A percentile compares a stretch with the other conserved stretches of the same genome.
Conservation (phyloP, 805 yeast species). For the Yarrowia sp. region DNA sequence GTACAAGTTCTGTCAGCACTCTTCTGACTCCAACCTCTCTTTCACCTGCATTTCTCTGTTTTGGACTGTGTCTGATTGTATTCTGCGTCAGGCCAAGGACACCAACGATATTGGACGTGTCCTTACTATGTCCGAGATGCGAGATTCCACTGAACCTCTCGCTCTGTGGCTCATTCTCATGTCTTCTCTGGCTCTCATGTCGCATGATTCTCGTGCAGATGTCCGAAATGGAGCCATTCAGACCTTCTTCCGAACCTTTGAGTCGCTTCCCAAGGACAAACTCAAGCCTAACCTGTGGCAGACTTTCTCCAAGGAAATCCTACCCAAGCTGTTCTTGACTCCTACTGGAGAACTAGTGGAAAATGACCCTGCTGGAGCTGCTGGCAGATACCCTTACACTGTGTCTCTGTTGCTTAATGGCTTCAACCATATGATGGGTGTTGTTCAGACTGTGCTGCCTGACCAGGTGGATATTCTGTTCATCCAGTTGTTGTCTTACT, state of each 20-base stretch:
- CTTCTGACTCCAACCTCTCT: conserved; percentile 75
- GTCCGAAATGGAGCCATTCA: conserved; percentile 89
- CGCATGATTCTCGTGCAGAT: conserved; percentile 66
- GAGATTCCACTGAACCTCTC: conserved; percentile 29
- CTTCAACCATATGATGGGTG: conserved; percentile 22
- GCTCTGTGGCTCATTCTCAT: conserved; percentile 65
- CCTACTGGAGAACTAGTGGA: conserved; percentile 10
- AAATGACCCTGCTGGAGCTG: conserved; percentile 21
- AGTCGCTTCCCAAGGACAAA: conserved; percentile 37
- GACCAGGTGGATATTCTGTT: conserved; percentile 20
- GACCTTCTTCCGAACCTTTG: conserved; percentile 79
- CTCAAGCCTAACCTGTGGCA: conserved; percentile 13
- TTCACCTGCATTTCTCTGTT: conserved; percentile 89
- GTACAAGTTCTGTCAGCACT: conserved; percentile 68
- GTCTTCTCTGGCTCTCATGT: conserved; percentile 58
- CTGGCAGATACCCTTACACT: conserved; percentile 12
- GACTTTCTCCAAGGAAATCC: conserved; percentile 6
- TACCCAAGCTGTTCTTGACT: conserved; percentile 8
- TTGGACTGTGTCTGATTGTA: conserved; percentile 85
- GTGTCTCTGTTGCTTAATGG: conserved; percentile 6
- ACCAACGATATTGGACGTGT: conserved; percentile 33
- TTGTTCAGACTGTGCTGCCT: not conserved
- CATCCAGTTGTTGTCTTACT: conserved; percentile 5
- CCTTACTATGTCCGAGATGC: conserved; percentile 27
- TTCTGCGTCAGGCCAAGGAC: conserved; percentile 36